phyloP scores from a whole-genome alignment of 192 early-diverging fungal genomes.

The Obelidium mucronatum region DNA sequence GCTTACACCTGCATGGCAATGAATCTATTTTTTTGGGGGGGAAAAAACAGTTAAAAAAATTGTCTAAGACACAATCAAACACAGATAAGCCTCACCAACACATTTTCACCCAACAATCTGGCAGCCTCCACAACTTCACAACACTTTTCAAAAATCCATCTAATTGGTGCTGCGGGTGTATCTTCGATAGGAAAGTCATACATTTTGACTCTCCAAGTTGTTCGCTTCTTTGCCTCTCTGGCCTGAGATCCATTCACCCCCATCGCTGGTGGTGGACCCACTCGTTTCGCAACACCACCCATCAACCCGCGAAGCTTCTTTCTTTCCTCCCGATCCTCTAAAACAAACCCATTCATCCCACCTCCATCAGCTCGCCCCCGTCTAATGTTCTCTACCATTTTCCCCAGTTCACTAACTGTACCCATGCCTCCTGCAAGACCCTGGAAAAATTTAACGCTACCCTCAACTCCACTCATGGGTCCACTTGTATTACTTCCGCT shows the following conservation, averaged over 20 bases:
- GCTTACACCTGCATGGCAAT: conserved; percentile 71
- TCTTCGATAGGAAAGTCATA: conserved; percentile 58
- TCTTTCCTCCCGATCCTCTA: neutral
- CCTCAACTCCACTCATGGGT: conserved; percentile 1
- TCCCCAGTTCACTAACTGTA: conserved; percentile 11
- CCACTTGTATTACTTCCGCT: neutral
- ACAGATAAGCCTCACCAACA: conserved; percentile 35
- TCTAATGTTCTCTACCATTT: neutral
- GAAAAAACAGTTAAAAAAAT: neutral
- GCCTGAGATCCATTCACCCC: neutral
- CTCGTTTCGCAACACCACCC: neutral
- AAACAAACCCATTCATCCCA: neutral
- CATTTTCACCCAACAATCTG: conserved; percentile 34
- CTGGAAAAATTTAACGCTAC: conserved; percentile 19
- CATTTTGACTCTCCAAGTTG: neutral
- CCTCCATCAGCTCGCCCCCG: neutral
- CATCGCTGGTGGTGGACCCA: neutral
- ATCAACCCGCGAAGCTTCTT: neutral
- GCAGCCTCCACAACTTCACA: conserved; percentile 42
- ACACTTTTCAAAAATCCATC: conserved; percentile 48
- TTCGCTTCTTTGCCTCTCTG: neutral
- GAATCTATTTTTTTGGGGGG: conserved; percentile 33
- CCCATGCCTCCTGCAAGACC: conserved; percentile 13
- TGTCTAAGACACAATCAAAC: neutral
- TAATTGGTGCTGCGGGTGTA: conserved; percentile 46